phyloP scores from a whole-genome alignment of 306 rosid genomes.

The Urtica urens region DNA sequence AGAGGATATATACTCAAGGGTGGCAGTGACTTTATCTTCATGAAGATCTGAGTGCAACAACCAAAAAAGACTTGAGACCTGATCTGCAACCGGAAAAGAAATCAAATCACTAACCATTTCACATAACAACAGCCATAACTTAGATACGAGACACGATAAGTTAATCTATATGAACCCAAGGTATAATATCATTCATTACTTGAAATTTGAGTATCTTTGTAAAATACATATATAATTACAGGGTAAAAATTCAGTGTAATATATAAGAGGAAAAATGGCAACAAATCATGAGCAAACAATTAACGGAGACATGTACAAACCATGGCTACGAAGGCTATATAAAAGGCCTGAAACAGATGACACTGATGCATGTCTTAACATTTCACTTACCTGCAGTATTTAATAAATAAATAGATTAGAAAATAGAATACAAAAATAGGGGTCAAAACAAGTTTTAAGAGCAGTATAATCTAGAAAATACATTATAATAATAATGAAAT shows the following conservation, averaged over 20 bases:
- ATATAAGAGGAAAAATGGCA: too few relatives aligned
- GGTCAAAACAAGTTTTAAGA: too few relatives aligned
- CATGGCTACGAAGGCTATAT: slow-evolving; percentile 70
- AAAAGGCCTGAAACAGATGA: slow-evolving; percentile 61
- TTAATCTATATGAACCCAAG: too few relatives aligned
- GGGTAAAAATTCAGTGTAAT: too few relatives aligned
- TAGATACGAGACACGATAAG: too few relatives aligned
- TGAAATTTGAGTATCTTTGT: too few relatives aligned
- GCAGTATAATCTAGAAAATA: too few relatives aligned
- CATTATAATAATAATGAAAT: too few relatives aligned
- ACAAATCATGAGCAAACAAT: slow-evolving; percentile 5
- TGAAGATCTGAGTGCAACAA: slow-evolving; percentile 72
- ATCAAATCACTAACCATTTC: slow-evolving; percentile 2
- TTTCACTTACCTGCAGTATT: slow-evolving; percentile 46
- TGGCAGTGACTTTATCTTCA: slow-evolving; percentile 51
- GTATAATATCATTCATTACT: too few relatives aligned
- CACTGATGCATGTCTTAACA: slow-evolving; percentile 59
- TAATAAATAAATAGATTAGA: background rate
- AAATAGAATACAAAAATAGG: too few relatives aligned
- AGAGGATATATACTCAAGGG: slow-evolving; percentile 74
- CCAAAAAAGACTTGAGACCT: slow-evolving; percentile 72
- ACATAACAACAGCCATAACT: slow-evolving; percentile 1
- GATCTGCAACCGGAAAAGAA: slow-evolving; percentile 35
- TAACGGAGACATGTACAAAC: slow-evolving; percentile 32
- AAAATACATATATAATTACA: too few relatives aligned